Evolutionary conservation across 2,329 filamentous ascomycete species (phyloP), one percentile per base, ranked within the genome.

Genomic region (Dactylellina sp.): DNA sequence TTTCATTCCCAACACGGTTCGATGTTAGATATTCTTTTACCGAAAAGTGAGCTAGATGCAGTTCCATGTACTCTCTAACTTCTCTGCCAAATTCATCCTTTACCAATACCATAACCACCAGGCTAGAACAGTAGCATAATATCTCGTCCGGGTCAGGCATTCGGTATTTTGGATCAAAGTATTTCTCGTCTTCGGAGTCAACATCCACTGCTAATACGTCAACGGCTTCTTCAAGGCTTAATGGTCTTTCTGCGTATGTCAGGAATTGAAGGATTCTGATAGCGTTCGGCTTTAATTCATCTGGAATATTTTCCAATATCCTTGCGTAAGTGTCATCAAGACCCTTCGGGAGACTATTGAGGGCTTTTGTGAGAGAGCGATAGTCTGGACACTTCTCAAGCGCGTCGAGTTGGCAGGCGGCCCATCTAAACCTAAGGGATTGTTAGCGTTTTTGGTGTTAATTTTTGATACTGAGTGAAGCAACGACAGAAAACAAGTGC

Each of bases 241-340:
- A 64, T 1, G 79, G 79, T 35, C 75, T 47, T 32, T 75, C 28
- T 1, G 78, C 79, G 64, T 76, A 79, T 7, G 71, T 63, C 7
- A 81, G 57, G 64, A 76, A 80, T 59, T 78, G 78, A 14, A 80
- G 70, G 6, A 80, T 76, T 32, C 63, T 76, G 0, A 76, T 72
- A 7, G 77, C 76, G 62, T 78, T 55, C 44, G 68, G 20, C 18
- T 25, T 20, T n/a, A 77, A 42, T 20, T 72, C 59, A 1, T 64
- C 22, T 16, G 72, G 32, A 20, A 80, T 80, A 11, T 24, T 60
- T 25, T 55, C 4, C 7, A 81, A 70, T 7, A 79, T 80, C 50
- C 77, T 75, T 12, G n/a, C 7, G 39, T 79, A 79, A 20, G 76
- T 78, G 52, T 77, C 77, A 20, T 77, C n/a, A 3, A 78, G 55